Base-by-base conservation (phyloP, 495 filamentous ascomycete species). In the Aspergillus baeticus region DNA sequence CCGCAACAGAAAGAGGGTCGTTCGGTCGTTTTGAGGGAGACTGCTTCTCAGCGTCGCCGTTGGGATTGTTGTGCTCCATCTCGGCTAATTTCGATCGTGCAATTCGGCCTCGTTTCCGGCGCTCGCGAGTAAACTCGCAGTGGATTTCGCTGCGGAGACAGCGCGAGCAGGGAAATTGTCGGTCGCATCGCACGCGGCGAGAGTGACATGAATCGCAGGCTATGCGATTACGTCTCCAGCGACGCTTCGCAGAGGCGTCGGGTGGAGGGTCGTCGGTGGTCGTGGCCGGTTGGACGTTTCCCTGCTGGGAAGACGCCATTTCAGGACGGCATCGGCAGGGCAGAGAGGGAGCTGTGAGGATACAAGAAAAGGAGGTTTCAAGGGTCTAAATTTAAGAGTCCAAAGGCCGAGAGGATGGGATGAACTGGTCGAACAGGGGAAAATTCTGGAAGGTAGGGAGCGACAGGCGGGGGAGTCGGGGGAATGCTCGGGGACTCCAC, bases 121-220 rank as follows among this genome's bases (percentile, higher is more conserved):
- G 70, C 55, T 78, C 75, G 14, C 75, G 68, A 5, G 75, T 78
- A 33, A 78, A 75, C 62, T 77, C 70, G 50, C 75, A 78, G 23
- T 59, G 68, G 20, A 68, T 72, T 5, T 76, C 71, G 58, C 74
- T 74, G 26, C 74, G 71, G 13, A 76, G 64, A 34, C 75, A 78
- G 53, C 75, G 67, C 17, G 74, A 75, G 50, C 75, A 78, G 11
- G 75, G 75, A 41, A 78, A 78, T 3, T 73, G 74, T 15, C 75
- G 74, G 58, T 78, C 75, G 66, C 75, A 78, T 60, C 74, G 69
- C n/a, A 78, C 75, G 11, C 75, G 74, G 17, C 75, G 75, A 5
- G 68, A 60, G 42, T 78, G 75, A 51, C 75, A 78, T 7, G 74
- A 72, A 54, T 78, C 74, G 57, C 75, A 78, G 22, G 75, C 75